Base-by-base conservation (phyloP, 495 filamentous ascomycete species). In the Penicillium lagena region DNA sequence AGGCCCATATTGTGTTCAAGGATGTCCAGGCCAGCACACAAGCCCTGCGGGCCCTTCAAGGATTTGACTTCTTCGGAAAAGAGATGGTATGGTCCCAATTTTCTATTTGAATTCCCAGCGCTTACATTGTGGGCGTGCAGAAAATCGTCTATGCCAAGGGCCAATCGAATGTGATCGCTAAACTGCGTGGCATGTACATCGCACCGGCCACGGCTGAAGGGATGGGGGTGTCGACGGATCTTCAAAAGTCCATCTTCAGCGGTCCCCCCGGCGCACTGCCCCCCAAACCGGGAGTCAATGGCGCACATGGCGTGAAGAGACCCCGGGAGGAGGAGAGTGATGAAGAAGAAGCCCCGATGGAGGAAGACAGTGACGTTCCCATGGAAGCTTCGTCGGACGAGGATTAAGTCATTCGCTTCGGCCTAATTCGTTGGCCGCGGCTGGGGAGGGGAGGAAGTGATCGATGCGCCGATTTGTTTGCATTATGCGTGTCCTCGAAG, bases 1-100 rank as follows among this genome's bases (percentile, higher is more conserved):
- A 97, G 63, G 94, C 93, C 40, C 90, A 96, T 58, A 73, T 99
- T 37, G 87, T 90, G 4, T 96, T 88, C 63, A 80, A 86, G 46
- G 93, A 99, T 59, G 70, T 90, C 10, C 83, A 91, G 45, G 77
- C 83, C 3, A 89, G 88, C 37, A 93, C 90, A 29, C 87, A 94
- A 56, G 93, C 93, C 2, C 85, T 97, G 82, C 75, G 90, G 43
- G 80, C 86, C 28, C 69, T 95, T 22, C 84, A 97, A 52, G 89
- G 88, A 0, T 87, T 90, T 53, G 80, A 91, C 12, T 87, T 97
- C 52, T 84, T 90, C 47, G 93, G 91, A 28, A 84, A 81, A 51
- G 78, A 90, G 45, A 85, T 97, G 77, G 93, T 95, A 65, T 35
- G 85, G 68, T 29, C 14, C 9, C 12, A 12, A 27, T 9, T 4